Conservation (phyloP, 768 basidiomycete genomes). For the Hemileccinum impolitum region DNA sequence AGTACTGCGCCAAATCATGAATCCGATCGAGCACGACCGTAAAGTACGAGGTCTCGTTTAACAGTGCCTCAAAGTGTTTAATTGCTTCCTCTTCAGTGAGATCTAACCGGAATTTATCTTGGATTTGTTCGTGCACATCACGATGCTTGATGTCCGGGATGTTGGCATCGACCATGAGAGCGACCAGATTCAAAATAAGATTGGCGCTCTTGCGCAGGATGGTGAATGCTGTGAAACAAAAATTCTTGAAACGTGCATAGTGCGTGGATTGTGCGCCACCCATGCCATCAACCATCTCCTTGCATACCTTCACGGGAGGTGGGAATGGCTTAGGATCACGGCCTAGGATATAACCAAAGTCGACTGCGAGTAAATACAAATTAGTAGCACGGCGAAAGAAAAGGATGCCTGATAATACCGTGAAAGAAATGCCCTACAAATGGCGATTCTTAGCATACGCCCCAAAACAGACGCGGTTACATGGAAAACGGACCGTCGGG, state of each 20-base stretch:
- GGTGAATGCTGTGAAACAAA: slow-evolving; percentile 97
- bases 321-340: slow-evolving; percentile 98
- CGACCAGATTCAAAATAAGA: slow-evolving; percentile 92
- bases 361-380: slow-evolving; percentile 51
- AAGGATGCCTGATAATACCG: slow-evolving; percentile 44
- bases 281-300: slow-evolving; percentile 99
- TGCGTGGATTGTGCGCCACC: slow-evolving; percentile 96
- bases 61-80: slow-evolving; percentile 88
- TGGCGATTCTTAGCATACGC: not conserved
- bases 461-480: not conserved
- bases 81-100: slow-evolving; percentile 96
- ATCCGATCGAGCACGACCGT: slow-evolving; percentile 92
- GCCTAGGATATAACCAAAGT: slow-evolving; percentile 97
- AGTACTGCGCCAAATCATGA: slow-evolving; percentile 88
- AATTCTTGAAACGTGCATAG: slow-evolving; percentile 92
- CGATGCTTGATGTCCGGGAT: slow-evolving; percentile 96
- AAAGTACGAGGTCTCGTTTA: slow-evolving; percentile 94
- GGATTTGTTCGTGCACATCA: slow-evolving; percentile 84
- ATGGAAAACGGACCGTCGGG: slow-evolving; percentile 66
- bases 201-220: slow-evolving; percentile 96
- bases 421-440: slow-evolving; percentile 89
- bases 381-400: slow-evolving; percentile 6
- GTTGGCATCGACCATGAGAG: slow-evolving; percentile 96
- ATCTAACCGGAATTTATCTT: slow-evolving; percentile 95
- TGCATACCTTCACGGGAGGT: slow-evolving; percentile 96